Percentiles rank a stretch among this genome's conserved stretches.
phyloP scores from a whole-genome alignment of 2,329 filamentous ascomycete species.

The Trichoderma brevicompactum region DNA sequence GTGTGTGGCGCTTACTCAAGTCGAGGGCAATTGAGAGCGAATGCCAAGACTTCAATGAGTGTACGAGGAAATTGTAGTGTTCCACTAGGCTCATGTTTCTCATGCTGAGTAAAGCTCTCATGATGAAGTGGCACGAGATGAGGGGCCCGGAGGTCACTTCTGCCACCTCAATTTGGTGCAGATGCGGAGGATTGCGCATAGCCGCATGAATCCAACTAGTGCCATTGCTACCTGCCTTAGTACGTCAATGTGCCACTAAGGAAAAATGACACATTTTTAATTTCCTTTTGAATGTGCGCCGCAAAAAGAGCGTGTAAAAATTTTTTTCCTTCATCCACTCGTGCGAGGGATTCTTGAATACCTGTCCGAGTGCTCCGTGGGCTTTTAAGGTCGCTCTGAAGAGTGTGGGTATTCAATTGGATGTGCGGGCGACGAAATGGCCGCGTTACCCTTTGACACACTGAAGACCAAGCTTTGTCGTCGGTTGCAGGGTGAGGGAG shows the following conservation, averaged over 20 bases:
- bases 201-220: conserved; percentile 23
- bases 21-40: background rate
- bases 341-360: background rate
- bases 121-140: conserved; percentile 27
- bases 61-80: conserved; percentile 21
- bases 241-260: conserved; percentile 13
- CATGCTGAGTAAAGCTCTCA: conserved; percentile 19
- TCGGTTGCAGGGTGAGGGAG: conserved; percentile 5
- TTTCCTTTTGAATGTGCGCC: conserved; percentile 1
- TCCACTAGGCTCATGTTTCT: conserved; percentile 17
- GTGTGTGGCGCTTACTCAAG: conserved; percentile 18
- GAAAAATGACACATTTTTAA: conserved; percentile 22
- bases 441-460: background rate
- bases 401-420: background rate
- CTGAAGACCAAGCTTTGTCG: background rate
- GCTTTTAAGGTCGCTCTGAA: background rate
- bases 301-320: background rate
- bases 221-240: conserved; percentile 14
- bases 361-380: background rate
- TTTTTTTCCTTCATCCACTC: conserved; percentile 3
- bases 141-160: conserved; percentile 11
- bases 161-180: conserved; percentile 15
- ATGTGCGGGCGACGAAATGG: background rate
- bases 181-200: conserved; percentile 17
- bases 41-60: conserved; percentile 9